phyloP scores from a whole-genome alignment of 225 moss, liverwort and hornwort species.

The Marchantia polymorpha region DNA sequence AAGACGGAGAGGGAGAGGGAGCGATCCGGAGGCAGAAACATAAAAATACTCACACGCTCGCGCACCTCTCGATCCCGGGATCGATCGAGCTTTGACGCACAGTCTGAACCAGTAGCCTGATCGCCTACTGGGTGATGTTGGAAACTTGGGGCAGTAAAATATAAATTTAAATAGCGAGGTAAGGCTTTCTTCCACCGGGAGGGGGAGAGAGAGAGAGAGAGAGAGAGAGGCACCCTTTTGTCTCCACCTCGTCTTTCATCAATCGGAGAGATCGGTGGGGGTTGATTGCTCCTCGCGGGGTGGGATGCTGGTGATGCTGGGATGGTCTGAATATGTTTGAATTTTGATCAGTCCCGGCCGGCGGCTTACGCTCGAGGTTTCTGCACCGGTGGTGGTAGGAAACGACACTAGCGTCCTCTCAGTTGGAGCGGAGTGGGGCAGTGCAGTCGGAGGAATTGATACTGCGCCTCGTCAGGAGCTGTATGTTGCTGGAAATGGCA shows the following conservation, averaged over 20 bases:
- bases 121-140: background rate
- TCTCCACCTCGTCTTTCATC: background rate
- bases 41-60: background rate
- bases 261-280: background rate
- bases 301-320: background rate
- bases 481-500: background rate
- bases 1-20: background rate
- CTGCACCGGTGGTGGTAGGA: background rate
- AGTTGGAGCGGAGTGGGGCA: background rate
- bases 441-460: background rate
- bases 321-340: background rate
- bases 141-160: background rate
- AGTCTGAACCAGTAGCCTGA: background rate
- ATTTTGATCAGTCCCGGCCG: background rate
- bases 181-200: background rate
- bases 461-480: background rate
- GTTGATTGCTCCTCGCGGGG: background rate
- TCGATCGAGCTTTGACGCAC: no score
- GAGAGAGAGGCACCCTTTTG: background rate
- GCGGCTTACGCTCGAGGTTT: background rate
- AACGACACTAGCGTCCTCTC: background rate
- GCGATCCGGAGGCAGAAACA: background rate
- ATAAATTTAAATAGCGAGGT: background rate
- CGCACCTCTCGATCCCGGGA: background rate
- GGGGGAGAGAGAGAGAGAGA: background rate